Conservation (phyloP, 75 land plant genomes). For the Chamaecyparis obtusa region DNA sequence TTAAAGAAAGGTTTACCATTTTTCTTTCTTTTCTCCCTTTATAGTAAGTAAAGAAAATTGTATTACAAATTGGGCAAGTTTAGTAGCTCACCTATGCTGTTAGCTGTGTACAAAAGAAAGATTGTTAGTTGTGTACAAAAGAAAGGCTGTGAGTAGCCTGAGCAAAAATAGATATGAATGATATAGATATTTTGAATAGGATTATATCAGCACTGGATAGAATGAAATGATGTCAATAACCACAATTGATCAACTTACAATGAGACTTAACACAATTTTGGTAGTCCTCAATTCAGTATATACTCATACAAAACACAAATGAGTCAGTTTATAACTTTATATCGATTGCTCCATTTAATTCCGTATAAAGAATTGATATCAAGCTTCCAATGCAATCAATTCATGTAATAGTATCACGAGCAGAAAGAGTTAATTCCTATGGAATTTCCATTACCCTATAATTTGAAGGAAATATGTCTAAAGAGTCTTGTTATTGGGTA, state of each 20-base stretch:
- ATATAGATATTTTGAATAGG: neutral
- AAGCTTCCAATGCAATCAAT: neutral
- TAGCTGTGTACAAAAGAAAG: neutral
- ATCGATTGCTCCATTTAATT: too few species aligned
- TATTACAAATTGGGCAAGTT: neutral
- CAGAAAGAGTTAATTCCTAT: too few species aligned
- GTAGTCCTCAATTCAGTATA: neutral
- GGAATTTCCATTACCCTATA: too few species aligned
- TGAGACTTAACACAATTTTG: neutral
- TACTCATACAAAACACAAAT: too few species aligned
- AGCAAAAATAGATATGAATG: neutral
- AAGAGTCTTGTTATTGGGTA: too few species aligned
- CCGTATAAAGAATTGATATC: neutral
- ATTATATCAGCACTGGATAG: neutral
- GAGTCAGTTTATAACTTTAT: neutral
- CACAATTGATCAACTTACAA: neutral
- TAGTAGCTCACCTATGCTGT: neutral
- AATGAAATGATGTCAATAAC: neutral
- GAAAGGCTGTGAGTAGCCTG: neutral
- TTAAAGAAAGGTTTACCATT: neutral
- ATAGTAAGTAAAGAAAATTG: neutral
- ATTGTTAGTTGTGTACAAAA: neutral
- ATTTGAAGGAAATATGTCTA: too few species aligned
- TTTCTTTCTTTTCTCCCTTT: neutral
- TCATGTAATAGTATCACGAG: too few species aligned